A percentile compares a stretch with the other conserved stretches of the same genome.
phyloP scores from a whole-genome alignment of 768 basidiomycete species.

The Boletus patriciae region DNA sequence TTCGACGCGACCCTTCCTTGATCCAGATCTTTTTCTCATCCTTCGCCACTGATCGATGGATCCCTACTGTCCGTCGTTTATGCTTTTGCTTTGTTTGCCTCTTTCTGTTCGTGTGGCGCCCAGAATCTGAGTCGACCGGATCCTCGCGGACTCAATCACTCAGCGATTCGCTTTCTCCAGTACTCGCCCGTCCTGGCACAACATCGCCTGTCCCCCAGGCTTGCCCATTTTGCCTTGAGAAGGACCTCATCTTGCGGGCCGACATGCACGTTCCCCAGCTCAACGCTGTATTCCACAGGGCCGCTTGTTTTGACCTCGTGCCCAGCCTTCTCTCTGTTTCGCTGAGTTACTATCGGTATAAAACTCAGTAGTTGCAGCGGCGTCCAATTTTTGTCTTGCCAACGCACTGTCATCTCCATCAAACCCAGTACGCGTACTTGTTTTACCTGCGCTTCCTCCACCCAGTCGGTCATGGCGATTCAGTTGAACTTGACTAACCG shows the following conservation, averaged over 20 bases:
- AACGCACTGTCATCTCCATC: constrained; percentile 36
- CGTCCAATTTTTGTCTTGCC: constrained; percentile 39
- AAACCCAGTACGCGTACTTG: constrained; percentile 19
- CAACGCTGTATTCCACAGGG: constrained; percentile 27
- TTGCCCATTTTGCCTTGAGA: constrained; percentile 15
- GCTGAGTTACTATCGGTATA: constrained; percentile 42
- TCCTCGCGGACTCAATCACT: constrained; percentile 30
- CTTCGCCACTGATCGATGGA: constrained; percentile 16
- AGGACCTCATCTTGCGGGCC: constrained; percentile 14
- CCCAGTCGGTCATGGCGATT: constrained; percentile 29
- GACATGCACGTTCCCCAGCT: constrained; percentile 25
- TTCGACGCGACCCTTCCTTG: constrained; percentile 19
- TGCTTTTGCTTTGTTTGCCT: constrained; percentile 11
- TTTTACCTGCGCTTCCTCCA: constrained; percentile 7
- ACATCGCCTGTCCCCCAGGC: constrained; percentile 6
- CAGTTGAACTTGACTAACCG: constrained; percentile 24
- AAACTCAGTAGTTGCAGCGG: constrained; percentile 40
- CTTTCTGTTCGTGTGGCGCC: constrained; percentile 18
- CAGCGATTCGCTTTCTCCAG: constrained; percentile 23
- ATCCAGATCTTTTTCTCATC: constrained; percentile 16
- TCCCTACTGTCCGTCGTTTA: constrained; percentile 10
- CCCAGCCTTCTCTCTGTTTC: constrained; percentile 40
- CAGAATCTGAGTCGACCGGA: constrained; percentile 21
- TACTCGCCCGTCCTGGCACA: constrained; percentile 6
- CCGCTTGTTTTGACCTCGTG: constrained; percentile 38